These are phyloP conservation scores for Crithidia mellificae DNA, from an alignment of 208 protist species.

Conservation along the genomic window DNA sequence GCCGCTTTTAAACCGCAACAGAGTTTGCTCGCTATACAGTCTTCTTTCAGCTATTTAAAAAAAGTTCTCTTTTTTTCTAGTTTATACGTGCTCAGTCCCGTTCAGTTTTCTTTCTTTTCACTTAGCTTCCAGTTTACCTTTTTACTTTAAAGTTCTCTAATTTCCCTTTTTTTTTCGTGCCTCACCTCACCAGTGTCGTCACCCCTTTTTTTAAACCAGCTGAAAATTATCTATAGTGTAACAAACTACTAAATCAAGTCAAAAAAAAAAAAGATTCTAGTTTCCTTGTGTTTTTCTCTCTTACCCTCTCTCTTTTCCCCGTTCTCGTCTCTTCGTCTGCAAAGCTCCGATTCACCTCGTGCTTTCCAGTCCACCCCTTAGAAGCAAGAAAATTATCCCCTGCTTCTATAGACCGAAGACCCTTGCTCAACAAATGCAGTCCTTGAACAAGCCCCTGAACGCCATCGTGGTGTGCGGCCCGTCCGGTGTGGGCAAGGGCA, in stretches of 20 bases:
- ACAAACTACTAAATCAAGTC: neutral
- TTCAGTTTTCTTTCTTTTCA: neutral
- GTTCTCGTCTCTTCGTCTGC: neutral
- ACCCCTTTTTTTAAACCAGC: slow-evolving; percentile 12
- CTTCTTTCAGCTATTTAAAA: slow-evolving; percentile 18
- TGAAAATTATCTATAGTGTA: slow-evolving; percentile 2
- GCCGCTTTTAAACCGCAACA: neutral
- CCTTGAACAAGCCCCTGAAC: slow-evolving; percentile 45
- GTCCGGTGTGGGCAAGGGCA: slow-evolving; percentile 93
- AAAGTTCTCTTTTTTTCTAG: neutral
- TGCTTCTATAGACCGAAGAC: slow-evolving; percentile 14
- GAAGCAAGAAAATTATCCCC: neutral
- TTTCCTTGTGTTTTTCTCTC: neutral
- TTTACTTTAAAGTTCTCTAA: neutral
- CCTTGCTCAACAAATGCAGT: slow-evolving; percentile 18
- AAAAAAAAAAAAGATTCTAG: slow-evolving; percentile 6
- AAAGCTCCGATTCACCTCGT: neutral
- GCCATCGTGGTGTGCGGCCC: slow-evolving; percentile 91
- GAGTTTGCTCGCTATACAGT: slow-evolving; percentile 13
- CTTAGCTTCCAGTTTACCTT: neutral
- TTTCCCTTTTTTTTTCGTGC: neutral
- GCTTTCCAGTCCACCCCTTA: neutral
- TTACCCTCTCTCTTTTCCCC: neutral
- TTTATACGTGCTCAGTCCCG: neutral
- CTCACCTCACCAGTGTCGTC: neutral